Conservation (phyloP, 2,329 filamentous ascomycete species). For the Monilinia polystroma region DNA sequence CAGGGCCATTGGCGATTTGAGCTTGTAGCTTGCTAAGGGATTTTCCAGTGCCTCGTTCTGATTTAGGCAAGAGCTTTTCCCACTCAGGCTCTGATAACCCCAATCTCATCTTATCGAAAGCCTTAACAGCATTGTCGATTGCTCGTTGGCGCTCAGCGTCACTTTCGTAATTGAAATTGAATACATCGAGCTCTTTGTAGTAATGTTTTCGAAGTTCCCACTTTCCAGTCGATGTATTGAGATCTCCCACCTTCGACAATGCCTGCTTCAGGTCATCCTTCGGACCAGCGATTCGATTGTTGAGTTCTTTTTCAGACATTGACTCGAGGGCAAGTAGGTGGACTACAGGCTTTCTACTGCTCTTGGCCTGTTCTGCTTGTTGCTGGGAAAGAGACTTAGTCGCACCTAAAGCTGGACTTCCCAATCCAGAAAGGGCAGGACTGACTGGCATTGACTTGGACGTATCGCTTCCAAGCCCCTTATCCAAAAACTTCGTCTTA, state of each 20-base stretch:
- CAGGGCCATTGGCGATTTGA: conserved; percentile 54
- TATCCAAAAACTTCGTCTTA: conserved; percentile 36
- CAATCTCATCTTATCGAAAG: conserved; percentile 59
- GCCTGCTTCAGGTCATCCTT: conserved; percentile 54
- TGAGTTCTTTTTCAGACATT: conserved; percentile 50
- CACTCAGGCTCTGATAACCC: conserved; percentile 57
- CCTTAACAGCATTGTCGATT: conserved; percentile 59
- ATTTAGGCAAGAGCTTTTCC: conserved; percentile 58
- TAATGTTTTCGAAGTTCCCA: conserved; percentile 57
- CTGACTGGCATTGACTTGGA: conserved; percentile 51
- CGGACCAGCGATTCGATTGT: conserved; percentile 50
- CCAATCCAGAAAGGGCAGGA: conserved; percentile 54
- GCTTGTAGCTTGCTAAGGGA: conserved; percentile 62
- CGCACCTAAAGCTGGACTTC: conserved; percentile 53
- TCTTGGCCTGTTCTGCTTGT: conserved; percentile 53
- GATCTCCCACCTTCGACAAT: conserved; percentile 56
- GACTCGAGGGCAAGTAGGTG: conserved; percentile 60
- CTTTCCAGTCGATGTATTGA: conserved; percentile 49
- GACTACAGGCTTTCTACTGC: conserved; percentile 53
- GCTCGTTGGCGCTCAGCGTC: conserved; percentile 57
- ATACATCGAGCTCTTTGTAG: conserved; percentile 65
- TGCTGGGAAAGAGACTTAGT: conserved; percentile 53
- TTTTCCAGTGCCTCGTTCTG: conserved; percentile 59
- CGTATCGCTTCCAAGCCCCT: conserved; percentile 31
- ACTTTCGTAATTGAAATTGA: conserved; percentile 57